Conservation (phyloP, 192 early-diverging fungal species). For the Spizellomyces punctatus region DNA sequence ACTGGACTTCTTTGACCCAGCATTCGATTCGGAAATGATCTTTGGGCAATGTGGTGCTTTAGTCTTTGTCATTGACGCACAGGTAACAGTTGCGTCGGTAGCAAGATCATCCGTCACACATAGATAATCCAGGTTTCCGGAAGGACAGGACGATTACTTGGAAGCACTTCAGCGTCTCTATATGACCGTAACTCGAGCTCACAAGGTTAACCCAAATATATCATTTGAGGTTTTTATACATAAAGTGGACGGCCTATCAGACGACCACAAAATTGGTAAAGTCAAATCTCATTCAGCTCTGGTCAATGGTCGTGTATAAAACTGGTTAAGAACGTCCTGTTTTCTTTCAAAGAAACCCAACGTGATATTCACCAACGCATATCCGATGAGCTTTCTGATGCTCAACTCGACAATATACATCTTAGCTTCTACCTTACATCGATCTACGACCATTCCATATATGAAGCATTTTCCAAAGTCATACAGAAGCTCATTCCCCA, state of each 20-base stretch:
- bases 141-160: slow-evolving; percentile 74
- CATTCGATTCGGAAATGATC: slow-evolving; percentile 29
- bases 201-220: slow-evolving; percentile 79
- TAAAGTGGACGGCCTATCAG: slow-evolving; percentile 94
- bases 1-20: slow-evolving; percentile 76
- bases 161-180: slow-evolving; percentile 76
- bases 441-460: slow-evolving; percentile 93
- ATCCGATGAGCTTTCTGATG: slow-evolving; percentile 81
- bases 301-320: neutral
- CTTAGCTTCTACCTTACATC: slow-evolving; percentile 86
- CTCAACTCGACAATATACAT: slow-evolving; percentile 71
- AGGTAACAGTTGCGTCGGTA: slow-evolving; percentile 53
- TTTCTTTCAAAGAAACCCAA: slow-evolving; percentile 75
- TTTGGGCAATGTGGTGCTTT: slow-evolving; percentile 62
- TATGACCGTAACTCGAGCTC: slow-evolving; percentile 72
- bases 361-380: slow-evolving; percentile 92
- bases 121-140: neutral
- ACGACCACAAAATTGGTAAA: slow-evolving; percentile 91
- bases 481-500: slow-evolving; percentile 88
- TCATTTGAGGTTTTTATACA: slow-evolving; percentile 94
- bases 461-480: slow-evolving; percentile 93
- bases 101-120: neutral
- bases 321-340: neutral
- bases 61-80: slow-evolving; percentile 95
- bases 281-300: neutral